Percentiles rank a stretch among this genome's conserved stretches.
phyloP scores from a whole-genome alignment of 176 grass and related monocot species.

The Cenchrus purpureus region DNA sequence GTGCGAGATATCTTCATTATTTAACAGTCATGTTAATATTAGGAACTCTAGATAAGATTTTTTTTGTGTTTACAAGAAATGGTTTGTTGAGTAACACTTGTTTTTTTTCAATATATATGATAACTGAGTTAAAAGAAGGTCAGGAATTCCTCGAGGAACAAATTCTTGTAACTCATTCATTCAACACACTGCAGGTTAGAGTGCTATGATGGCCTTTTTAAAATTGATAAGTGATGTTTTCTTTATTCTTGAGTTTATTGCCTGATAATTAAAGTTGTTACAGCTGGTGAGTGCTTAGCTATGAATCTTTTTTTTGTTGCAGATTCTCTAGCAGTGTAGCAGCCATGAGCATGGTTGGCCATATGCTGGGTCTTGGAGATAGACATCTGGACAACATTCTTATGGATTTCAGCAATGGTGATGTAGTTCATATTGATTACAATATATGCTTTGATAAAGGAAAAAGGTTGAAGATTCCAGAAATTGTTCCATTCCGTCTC shows the following conservation, averaged over 20 bases:
- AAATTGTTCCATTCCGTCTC: constrained; percentile 97
- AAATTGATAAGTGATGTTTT: constrained; percentile 30
- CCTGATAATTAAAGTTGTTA: constrained; percentile 1
- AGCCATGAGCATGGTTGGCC: constrained; percentile 95
- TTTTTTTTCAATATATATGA: constrained; percentile 22
- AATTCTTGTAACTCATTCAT: constrained; percentile 30
- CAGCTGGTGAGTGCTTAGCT: constrained; percentile 4
- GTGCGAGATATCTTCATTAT: constrained; percentile 12
- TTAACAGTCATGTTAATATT: constrained; percentile 25
- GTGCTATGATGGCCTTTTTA: neutral
- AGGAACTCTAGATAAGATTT: constrained; percentile 11
- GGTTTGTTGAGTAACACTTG: constrained; percentile 21
- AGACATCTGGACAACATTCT: constrained; percentile 98
- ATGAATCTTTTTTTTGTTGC: constrained; percentile 43
- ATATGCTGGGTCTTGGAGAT: constrained; percentile 92
- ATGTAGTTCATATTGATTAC: constrained; percentile 98
- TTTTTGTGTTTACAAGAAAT: neutral
- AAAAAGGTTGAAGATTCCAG: constrained; percentile 94
- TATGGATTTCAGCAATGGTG: constrained; percentile 90
- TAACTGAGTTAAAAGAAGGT: constrained; percentile 14
- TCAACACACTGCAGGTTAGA: constrained; percentile 31
- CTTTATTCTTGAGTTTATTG: constrained; percentile 16
- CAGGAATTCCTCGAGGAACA: constrained; percentile 27
- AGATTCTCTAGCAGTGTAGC: constrained; percentile 96
- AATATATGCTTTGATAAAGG: constrained; percentile 99